Conservation (phyloP, 495 filamentous ascomycete genomes). For the Penicillium pancosmium region DNA sequence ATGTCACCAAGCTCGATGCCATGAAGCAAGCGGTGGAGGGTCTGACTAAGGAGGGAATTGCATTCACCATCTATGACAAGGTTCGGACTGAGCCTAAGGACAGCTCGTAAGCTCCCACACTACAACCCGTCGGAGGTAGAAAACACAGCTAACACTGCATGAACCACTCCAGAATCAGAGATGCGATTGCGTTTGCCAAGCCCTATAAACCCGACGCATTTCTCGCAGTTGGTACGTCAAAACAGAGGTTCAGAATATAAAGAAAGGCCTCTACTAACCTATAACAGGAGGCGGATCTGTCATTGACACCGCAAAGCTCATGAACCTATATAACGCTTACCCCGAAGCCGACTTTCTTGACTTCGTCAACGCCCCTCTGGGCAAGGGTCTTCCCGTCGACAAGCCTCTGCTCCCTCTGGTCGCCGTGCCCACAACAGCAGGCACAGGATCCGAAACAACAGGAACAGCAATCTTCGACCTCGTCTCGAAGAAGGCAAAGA, state of each 20-base stretch:
- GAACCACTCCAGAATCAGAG: conserved; percentile 62
- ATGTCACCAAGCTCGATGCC: conserved; percentile 74
- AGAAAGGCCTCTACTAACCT: conserved; percentile 5
- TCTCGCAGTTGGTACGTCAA: conserved; percentile 75
- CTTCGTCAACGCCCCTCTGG: conserved; percentile 95
- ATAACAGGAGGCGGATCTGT: conserved; percentile 66
- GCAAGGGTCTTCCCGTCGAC: conserved; percentile 81
- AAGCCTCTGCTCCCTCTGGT: conserved; percentile 80
- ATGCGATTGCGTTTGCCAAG: conserved; percentile 84
- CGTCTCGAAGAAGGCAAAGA: conserved; percentile 84
- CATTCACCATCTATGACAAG: conserved; percentile 78
- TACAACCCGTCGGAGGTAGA: too few relatives aligned
- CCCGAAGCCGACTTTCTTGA: conserved; percentile 91
- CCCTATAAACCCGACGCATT: conserved; percentile 82
- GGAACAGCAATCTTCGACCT: conserved; percentile 98
- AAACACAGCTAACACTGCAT: not conserved
- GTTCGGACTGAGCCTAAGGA: conserved; percentile 91
- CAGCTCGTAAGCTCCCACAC: conserved; percentile 62
- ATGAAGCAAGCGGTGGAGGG: conserved; percentile 84
- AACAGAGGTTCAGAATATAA: not conserved
- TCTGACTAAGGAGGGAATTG: conserved; percentile 72
- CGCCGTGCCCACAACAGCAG: conserved; percentile 93
- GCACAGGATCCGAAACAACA: conserved; percentile 94
- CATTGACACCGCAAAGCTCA: conserved; percentile 97
- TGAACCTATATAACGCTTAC: conserved; percentile 92